phyloP scores from a whole-genome alignment of 1,139 yeast genomes.

The Kazachstania sp. region DNA sequence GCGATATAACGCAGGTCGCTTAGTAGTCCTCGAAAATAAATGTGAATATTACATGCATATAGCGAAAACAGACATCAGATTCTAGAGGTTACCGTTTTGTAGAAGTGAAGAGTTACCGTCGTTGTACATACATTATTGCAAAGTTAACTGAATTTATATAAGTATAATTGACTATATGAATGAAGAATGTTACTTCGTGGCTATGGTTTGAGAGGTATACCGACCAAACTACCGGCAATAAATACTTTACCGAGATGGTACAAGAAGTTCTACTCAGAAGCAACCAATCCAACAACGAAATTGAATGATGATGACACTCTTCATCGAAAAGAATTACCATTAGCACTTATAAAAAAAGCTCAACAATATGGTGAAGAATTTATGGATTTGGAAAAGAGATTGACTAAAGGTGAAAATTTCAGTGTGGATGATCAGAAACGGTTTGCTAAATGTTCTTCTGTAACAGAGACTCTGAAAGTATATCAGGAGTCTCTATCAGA shows the following conservation, averaged over 20 bases:
- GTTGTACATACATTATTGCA: too few species aligned
- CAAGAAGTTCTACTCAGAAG: not conserved
- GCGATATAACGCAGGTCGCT: too few species aligned
- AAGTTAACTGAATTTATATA: too few species aligned
- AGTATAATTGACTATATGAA: too few species aligned
- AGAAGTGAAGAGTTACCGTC: too few species aligned
- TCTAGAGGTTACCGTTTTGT: too few species aligned
- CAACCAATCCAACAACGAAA: not conserved
- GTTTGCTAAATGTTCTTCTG: conserved; percentile 46
- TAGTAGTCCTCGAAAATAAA: too few species aligned
- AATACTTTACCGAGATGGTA: not conserved
- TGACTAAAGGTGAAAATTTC: conserved; percentile 42
- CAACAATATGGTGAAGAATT: conserved; percentile 45
- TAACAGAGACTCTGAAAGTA: conserved; percentile 45
- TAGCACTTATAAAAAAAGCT: conserved; percentile 57
- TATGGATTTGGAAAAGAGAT: conserved; percentile 38
- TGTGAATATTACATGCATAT: too few species aligned
- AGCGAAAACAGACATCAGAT: too few species aligned
- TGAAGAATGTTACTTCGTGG: too few species aligned
- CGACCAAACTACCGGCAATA: too few species aligned
- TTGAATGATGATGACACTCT: not conserved
- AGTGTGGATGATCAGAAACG: conserved; percentile 49
- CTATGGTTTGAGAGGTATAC: too few species aligned
- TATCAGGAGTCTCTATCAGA: conserved; percentile 35
- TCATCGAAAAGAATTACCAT: conserved; percentile 34